phyloP scores from a whole-genome alignment of 2,329 filamentous ascomycete genomes.

The Fusarium marasasianum region DNA sequence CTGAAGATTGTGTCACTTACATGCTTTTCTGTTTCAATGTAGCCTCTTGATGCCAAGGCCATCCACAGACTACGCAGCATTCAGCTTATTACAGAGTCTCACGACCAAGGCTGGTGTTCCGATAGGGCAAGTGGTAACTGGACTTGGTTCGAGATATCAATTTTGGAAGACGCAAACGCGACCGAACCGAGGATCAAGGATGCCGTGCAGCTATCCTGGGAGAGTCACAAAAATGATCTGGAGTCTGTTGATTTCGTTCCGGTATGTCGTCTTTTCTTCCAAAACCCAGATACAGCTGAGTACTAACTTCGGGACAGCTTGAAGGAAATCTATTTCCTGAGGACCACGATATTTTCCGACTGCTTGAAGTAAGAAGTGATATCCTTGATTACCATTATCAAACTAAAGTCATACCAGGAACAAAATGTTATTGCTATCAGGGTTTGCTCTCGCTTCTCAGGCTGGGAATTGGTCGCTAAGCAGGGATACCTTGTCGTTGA shows the following conservation, averaged over 20 bases:
- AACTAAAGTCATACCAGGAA: fast-evolving
- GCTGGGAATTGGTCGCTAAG: neutral
- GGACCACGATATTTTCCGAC: neutral
- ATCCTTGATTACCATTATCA: fast-evolving
- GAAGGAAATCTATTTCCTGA: neutral
- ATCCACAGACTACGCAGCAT: neutral
- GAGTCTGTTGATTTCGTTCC: neutral
- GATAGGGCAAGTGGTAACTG: neutral
- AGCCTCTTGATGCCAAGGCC: neutral
- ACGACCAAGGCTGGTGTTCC: neutral
- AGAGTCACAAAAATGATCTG: neutral
- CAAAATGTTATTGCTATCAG: neutral
- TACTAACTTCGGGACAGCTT: neutral
- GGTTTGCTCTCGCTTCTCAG: neutral
- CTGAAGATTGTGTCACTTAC: neutral
- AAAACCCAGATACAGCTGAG: no score
- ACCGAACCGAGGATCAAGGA: neutral
- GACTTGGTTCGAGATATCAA: neutral
- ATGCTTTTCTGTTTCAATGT: neutral
- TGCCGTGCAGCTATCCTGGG: neutral
- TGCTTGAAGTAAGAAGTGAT: neutral
- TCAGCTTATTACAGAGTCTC: neutral
- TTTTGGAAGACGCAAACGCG: neutral
- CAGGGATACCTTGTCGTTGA: neutral
- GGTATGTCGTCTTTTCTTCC: no score